phyloP scores from a whole-genome alignment of 2,329 filamentous ascomycete species.

The Blumeria hordei region DNA sequence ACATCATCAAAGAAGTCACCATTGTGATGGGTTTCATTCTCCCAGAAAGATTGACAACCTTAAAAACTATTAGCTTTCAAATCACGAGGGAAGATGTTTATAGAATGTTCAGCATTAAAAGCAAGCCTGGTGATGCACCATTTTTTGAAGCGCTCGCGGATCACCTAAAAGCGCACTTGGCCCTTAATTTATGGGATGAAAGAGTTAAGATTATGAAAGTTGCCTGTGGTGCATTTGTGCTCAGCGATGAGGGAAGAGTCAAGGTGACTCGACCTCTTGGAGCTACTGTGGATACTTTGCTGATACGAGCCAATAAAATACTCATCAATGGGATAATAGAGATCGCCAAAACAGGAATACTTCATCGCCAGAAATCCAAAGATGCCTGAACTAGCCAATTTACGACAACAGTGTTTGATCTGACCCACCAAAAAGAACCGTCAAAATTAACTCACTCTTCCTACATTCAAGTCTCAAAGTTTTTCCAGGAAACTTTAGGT shows the following conservation, averaged over 20 bases:
- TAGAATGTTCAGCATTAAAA: constrained; percentile 10
- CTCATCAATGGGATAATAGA: constrained; percentile 8
- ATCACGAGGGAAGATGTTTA: constrained; percentile 18
- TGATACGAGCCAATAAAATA: constrained; percentile 7
- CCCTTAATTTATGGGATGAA: constrained; percentile 18
- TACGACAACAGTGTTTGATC: too few relatives aligned
- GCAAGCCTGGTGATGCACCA: constrained; percentile 9
- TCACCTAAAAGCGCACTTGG: constrained; percentile 19
- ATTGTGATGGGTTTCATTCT: constrained; percentile 12
- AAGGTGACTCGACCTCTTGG: constrained; percentile 15
- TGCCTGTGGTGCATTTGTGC: constrained; percentile 18
- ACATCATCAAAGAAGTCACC: constrained; percentile 10
- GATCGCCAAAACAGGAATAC: constrained; percentile 3
- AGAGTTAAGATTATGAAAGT: constrained; percentile 19
- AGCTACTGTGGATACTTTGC: constrained; percentile 1
- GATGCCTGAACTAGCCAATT: too few relatives aligned
- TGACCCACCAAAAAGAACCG: too few relatives aligned
- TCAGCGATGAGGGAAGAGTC: constrained; percentile 18
- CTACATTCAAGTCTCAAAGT: too few relatives aligned
- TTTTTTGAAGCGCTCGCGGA: constrained; percentile 18
- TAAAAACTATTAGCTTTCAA: constrained; percentile 21
- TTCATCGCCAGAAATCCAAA: too few relatives aligned
- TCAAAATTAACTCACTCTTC: too few relatives aligned
- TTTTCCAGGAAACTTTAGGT: too few relatives aligned
- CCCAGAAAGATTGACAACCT: constrained; percentile 7